Conservation (phyloP, 2,329 filamentous ascomycete genomes). For the Ustilaginoidea virens region DNA sequence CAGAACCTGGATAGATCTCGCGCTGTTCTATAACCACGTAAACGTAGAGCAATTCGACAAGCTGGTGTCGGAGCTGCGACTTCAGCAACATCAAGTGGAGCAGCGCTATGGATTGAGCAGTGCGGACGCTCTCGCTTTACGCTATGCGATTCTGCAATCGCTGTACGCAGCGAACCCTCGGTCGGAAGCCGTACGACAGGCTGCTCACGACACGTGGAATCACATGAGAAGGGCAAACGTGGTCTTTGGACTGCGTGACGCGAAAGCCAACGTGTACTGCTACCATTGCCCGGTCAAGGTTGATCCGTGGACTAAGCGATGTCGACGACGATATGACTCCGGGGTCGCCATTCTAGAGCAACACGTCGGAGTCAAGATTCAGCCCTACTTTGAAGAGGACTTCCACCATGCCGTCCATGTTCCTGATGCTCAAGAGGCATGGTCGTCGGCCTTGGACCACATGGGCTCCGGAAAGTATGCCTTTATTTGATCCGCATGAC, state of each 20-base stretch:
- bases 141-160: constrained; percentile 25
- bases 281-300: constrained; percentile 28
- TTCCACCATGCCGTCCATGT: constrained; percentile 25
- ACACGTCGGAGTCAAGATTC: constrained; percentile 21
- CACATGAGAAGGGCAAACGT: constrained; percentile 19
- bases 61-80: constrained; percentile 21
- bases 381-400: constrained; percentile 28
- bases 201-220: constrained; percentile 22
- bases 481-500: constrained; percentile 16
- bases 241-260: constrained; percentile 20
- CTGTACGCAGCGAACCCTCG: constrained; percentile 20
- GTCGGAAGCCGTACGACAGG: constrained; percentile 18
- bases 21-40: constrained; percentile 22
- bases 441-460: constrained; percentile 19
- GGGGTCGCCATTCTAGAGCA: constrained; percentile 21
- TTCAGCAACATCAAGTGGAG: constrained; percentile 20
- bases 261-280: constrained; percentile 23
- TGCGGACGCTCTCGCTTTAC: constrained; percentile 21
- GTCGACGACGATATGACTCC: constrained; percentile 23
- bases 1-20: constrained; percentile 25
- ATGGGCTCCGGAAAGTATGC: constrained; percentile 15
- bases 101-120: constrained; percentile 16
- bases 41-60: constrained; percentile 21
- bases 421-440: constrained; percentile 20
- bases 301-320: constrained; percentile 27